A percentile compares a stretch with the other conserved stretches of the same genome.
These are phyloP conservation scores for Leishmania guyanensis DNA, from an alignment of 208 protist genomes.

Conservation along the genomic window DNA sequence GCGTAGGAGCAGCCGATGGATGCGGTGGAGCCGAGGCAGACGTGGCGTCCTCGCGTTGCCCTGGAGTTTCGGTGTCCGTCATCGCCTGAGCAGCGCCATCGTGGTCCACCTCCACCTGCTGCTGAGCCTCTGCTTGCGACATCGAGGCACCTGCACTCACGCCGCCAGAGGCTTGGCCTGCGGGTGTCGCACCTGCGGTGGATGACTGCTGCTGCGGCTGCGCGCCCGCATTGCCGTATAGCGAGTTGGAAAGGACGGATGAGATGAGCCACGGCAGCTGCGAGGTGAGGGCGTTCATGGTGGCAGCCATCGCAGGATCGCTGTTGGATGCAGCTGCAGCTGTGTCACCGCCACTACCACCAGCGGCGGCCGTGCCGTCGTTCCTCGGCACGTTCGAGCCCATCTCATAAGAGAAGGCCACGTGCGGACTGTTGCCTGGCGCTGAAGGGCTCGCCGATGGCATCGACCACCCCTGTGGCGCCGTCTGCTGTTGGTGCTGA, in stretches of 20 bases:
- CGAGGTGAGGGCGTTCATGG: conserved; percentile 9
- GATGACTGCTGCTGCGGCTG: conserved; percentile 9
- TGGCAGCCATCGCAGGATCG: conserved; percentile 5
- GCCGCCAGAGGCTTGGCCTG: not conserved
- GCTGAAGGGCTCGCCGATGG: not conserved
- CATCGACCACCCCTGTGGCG: conserved; percentile 4
- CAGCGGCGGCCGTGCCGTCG: not conserved
- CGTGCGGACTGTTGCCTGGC: not conserved
- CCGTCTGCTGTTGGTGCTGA: conserved; percentile 27
- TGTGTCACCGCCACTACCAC: not conserved
- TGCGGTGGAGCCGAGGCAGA: not conserved
- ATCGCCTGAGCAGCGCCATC: not conserved
- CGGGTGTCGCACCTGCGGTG: conserved; percentile 2
- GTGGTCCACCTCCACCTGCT: not conserved
- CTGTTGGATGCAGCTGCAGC: not conserved
- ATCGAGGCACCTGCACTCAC: not conserved
- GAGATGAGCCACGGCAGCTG: conserved; percentile 11
- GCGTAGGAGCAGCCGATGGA: not conserved
- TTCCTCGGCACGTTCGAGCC: not conserved
- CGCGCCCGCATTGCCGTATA: not conserved
- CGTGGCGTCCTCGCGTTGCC: not conserved
- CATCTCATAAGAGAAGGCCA: conserved; percentile 6
- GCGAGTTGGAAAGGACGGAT: conserved; percentile 5
- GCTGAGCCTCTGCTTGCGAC: not conserved
- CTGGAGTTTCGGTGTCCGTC: not conserved